Evolutionary conservation across 176 grass and related monocot species (phyloP).

Genomic region (Juncus inflexus): DNA sequence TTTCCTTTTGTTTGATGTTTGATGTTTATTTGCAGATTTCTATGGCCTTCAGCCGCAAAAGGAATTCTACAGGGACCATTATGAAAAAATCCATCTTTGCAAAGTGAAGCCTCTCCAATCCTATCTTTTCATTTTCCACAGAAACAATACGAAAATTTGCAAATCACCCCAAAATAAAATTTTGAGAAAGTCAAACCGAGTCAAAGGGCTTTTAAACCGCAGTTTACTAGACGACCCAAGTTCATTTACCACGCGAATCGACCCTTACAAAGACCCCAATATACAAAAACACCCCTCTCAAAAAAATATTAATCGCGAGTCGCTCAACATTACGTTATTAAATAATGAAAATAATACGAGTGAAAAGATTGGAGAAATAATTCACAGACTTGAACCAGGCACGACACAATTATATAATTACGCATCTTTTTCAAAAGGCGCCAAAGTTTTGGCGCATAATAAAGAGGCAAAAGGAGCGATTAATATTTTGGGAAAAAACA

Average conservation of each 20-base stretch:
- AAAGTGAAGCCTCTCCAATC: slow-evolving; percentile 52
- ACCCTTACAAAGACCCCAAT: slow-evolving; percentile 11
- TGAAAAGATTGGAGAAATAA: slow-evolving; percentile 11
- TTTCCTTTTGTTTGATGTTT: background rate
- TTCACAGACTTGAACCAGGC: slow-evolving; percentile 64
- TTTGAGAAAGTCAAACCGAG: slow-evolving; percentile 9
- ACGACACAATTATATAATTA: slow-evolving; percentile 73
- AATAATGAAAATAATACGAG: slow-evolving; percentile 12
- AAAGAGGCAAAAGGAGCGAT: slow-evolving; percentile 78
- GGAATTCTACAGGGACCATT: slow-evolving; percentile 40
- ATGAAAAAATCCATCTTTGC: slow-evolving; percentile 40
- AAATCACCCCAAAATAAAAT: slow-evolving; percentile 18
- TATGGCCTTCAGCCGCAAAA: background rate
- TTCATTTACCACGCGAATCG: slow-evolving; percentile 5
- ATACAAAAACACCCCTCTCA: background rate
- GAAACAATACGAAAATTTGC: slow-evolving; percentile 31
- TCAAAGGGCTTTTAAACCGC: slow-evolving; percentile 11
- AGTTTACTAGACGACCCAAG: background rate
- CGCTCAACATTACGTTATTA: slow-evolving; percentile 10
- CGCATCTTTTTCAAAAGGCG: slow-evolving; percentile 69
- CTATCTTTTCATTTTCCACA: slow-evolving; percentile 39
- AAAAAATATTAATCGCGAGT: background rate
- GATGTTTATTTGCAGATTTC: slow-evolving; percentile 12
- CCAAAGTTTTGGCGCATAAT: slow-evolving; percentile 78
- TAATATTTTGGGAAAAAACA: slow-evolving; percentile 64